Evolutionary conservation across 1,139 yeast genomes (phyloP), one percentile per base, ranked within the genome.

Genomic region (Ogataea hybrid): DNA sequence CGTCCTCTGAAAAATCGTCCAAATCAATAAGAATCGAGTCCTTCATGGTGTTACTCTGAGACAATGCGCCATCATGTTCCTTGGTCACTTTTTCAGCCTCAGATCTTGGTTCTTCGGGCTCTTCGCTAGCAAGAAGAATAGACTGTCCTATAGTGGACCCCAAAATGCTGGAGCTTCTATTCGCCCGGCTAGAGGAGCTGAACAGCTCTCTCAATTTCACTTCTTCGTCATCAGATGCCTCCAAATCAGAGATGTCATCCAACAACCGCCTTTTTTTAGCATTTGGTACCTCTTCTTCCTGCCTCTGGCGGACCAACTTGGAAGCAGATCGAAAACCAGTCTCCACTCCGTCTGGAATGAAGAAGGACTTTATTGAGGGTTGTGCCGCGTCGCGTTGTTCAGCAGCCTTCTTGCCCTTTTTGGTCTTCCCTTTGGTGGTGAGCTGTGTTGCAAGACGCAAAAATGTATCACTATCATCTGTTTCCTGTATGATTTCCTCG

Each of bases 261-360:
- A 49, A 31, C 5, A 40, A 28, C 16, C 37, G 35, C 11, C 48
- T 42, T 20, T 42, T 49, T 14, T 33, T 41, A 14, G 30, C 42
- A 12, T 17, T 37, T 9, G 33, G 33, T 9, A 20, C 31, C 28
- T 33, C 41, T 6, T 40, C 44, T 20, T 47, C 51, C 43, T 18
- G 43, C 28, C 58, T 53, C 43, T 62, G 66, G 37, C 67, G 59
- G 6, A 81, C 71, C 64, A 83, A 54, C 28, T 65, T 63, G 4
- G 77, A 67, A 1, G 86, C 92, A 12, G 69, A 68, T 31, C 71
- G 68, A 53, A 88, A 86, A 1, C 94, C 94, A 0, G 83, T 74
- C 25, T 73, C 77, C 4, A 80, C 95, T 57, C 81, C 73, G 51
- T 84, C 90, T 0, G 96, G 96, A 87, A 86, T 81, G 59, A 79